phyloP scores from a whole-genome alignment of 2,329 filamentous ascomycete genomes.

The Zarea fungicola region DNA sequence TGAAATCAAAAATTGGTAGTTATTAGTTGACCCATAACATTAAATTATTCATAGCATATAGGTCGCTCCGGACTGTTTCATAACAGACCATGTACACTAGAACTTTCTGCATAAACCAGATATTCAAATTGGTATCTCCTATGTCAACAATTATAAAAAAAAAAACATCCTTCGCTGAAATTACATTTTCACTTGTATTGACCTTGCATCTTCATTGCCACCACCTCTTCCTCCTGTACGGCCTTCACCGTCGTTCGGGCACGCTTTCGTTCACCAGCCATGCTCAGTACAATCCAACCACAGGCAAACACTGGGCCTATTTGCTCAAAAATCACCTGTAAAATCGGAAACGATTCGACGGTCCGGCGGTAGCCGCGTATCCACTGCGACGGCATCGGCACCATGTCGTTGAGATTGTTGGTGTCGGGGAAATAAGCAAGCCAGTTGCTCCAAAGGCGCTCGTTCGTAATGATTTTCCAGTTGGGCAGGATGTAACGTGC shows the following conservation, averaged over 20 bases:
- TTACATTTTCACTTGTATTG: not conserved
- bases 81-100: too few relatives aligned
- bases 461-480: not conserved
- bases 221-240: not conserved
- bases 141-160: too few relatives aligned
- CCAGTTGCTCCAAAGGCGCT: not conserved
- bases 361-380: slow-evolving; percentile 1
- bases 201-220: not conserved
- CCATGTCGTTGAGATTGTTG: not conserved
- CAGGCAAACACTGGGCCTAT: slow-evolving; percentile 2
- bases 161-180: too few relatives aligned
- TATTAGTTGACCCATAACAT: too few relatives aligned
- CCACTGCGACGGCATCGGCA: not conserved
- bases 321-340: slow-evolving; percentile 1
- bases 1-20: too few relatives aligned
- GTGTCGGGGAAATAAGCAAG: slow-evolving; percentile 5
- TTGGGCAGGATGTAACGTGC: slow-evolving; percentile 4
- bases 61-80: too few relatives aligned
- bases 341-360: not conserved
- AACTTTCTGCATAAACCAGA: too few relatives aligned
- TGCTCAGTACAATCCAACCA: not conserved
- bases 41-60: too few relatives aligned
- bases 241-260: too few relatives aligned
- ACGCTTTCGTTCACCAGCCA: not conserved
- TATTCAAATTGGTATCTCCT: too few relatives aligned